Evolutionary conservation across 2,329 filamentous ascomycete genomes (phyloP).

Genomic region (Myriosclerotinia curreyana): DNA sequence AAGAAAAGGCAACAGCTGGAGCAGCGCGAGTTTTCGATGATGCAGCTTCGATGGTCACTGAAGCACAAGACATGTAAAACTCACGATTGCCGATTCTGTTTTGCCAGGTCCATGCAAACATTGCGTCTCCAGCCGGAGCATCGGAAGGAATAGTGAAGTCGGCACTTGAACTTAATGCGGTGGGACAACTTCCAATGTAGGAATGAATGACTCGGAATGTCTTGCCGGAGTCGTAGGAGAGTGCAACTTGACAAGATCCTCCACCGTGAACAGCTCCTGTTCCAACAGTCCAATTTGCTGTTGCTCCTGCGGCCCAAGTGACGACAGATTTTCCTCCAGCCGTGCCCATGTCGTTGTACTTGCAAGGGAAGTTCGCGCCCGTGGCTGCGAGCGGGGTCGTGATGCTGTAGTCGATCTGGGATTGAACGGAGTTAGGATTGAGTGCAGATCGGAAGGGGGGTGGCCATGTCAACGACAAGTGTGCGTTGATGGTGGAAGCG

Average conservation of each 20-base stretch:
- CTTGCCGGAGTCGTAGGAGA: conserved; percentile 56
- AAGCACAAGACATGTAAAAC: conserved; percentile 66
- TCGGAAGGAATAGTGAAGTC: conserved; percentile 20
- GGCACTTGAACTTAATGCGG: neutral
- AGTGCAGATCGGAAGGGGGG: conserved; percentile 22
- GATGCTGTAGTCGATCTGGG: conserved; percentile 25
- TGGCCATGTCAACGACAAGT: conserved; percentile 27
- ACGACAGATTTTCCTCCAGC: conserved; percentile 34
- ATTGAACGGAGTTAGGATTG: conserved; percentile 19
- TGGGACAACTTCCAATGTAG: conserved; percentile 33
- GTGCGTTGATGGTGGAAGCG: conserved; percentile 15
- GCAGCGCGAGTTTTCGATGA: conserved; percentile 23
- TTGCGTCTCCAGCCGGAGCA: conserved; percentile 26
- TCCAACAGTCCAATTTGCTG: conserved; percentile 50
- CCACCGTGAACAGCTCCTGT: conserved; percentile 52
- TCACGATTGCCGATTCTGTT: conserved; percentile 60
- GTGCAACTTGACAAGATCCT: conserved; percentile 58
- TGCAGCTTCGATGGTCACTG: conserved; percentile 47
- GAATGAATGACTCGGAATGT: conserved; percentile 59
- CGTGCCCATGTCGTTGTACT: conserved; percentile 37
- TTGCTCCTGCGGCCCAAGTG: conserved; percentile 49
- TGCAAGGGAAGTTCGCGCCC: conserved; percentile 28
- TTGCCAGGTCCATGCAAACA: conserved; percentile 53
- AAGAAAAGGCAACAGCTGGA: conserved; percentile 41
- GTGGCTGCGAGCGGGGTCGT: conserved; percentile 21